Evolutionary conservation across 2,329 filamentous ascomycete genomes (phyloP), one percentile per base, ranked within the genome.

Genomic region (Neonectria hederae): DNA sequence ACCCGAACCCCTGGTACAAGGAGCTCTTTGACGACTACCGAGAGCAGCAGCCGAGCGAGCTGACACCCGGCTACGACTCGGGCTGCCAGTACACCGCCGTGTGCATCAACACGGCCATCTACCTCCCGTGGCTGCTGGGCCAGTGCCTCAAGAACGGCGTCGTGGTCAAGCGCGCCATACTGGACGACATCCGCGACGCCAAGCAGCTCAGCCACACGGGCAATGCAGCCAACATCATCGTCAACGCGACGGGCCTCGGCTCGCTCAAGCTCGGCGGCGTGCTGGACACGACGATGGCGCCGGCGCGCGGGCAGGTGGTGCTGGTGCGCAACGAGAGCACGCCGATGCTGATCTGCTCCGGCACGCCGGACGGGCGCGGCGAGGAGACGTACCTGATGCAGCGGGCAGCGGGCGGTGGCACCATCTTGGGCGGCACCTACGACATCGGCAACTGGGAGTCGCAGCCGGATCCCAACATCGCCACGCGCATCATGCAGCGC

Each of bases 61-160:
- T 97, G 1, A 86, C 88, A 0, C 72, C 81, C 0, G 92, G 87
- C 19, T 86, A 90, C 57, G 90, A 93, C 65, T 91, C 90, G 11
- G 94, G 89, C 24, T 92, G 88, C 54, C 83, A 86, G 59, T 97
- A 96, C 78, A 93, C 88, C 8, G 95, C 92, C 1, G 90, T 97
- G 43, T 97, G 94, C 80, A 95, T 97, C 77, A 97, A 98, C 80
- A 92, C 92, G 0, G 88, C 92, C 45, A 80, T 97, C 62, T 98
- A 97, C 79, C 87, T 97, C 2, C 89, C 92, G 4, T 97, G 92
- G 88, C 89, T 98, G 0, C 83, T 92, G 0, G 91, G 92, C 0
- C 90, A 96, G 80, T 97, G 93, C 76, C 84, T 92, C 28, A 89
- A 88, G 71, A 87, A 89, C 61, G 92, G 93, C 28, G 91, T 92